A percentile compares a stretch with the other conserved stretches of the same genome.
These are phyloP conservation scores for Rhynchospora pubera DNA, from an alignment of 176 grass and related monocot species.

Conservation along the genomic window DNA sequence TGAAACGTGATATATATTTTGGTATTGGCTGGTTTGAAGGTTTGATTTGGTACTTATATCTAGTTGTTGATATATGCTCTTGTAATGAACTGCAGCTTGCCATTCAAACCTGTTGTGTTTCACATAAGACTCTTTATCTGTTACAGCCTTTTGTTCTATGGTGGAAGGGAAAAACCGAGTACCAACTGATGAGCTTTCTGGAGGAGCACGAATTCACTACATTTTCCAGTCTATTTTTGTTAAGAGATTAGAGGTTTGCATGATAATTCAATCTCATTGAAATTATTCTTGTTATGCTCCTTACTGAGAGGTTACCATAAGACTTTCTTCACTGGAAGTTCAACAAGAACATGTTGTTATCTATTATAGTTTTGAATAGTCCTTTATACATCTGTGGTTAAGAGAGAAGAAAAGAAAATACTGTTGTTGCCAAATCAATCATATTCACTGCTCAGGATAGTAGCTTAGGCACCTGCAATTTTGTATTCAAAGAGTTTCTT, in stretches of 20 bases:
- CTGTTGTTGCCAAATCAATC: neutral
- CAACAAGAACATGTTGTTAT: neutral
- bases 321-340: neutral
- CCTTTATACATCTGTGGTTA: neutral
- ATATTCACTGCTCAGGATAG: neutral
- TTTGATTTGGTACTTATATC: neutral
- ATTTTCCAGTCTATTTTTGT: slow-evolving; percentile 99
- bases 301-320: neutral
- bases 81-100: neutral
- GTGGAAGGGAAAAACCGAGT: slow-evolving; percentile 90
- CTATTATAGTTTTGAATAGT: neutral
- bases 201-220: slow-evolving; percentile 91
- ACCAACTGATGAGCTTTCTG: slow-evolving; percentile 83
- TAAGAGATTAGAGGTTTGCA: slow-evolving; percentile 72
- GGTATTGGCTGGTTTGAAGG: neutral
- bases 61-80: neutral
- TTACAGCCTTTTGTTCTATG: slow-evolving; percentile 84
- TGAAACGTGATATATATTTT: neutral
- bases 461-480: neutral
- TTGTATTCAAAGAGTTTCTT: neutral
- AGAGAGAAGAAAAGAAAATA: neutral
- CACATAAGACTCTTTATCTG: slow-evolving; percentile 20
- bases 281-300: neutral
- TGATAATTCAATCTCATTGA: slow-evolving; percentile 1
- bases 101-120: neutral